A percentile compares a stretch with the other conserved stretches of the same genome.
These are phyloP conservation scores for Annona cherimola DNA, from an alignment of 164 flowering plant genomes.

Conservation along the genomic window DNA sequence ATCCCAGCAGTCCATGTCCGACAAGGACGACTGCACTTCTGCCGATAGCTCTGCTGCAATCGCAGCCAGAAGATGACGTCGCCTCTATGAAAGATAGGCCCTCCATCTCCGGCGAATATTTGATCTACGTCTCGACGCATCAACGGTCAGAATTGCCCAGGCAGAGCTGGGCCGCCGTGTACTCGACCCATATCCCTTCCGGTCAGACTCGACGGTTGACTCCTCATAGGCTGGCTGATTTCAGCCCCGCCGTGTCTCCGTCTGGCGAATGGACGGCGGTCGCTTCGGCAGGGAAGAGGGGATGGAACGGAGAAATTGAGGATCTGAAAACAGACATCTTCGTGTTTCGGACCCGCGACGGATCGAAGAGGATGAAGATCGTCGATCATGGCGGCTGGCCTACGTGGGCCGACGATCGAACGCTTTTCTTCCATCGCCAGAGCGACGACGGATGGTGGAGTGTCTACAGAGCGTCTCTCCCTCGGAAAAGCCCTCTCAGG, in stretches of 20 bases:
- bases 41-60: constrained; percentile 36
- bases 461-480: constrained; percentile 51
- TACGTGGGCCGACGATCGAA: constrained; percentile 67
- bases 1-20: neutral
- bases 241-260: constrained; percentile 85
- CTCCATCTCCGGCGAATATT: constrained; percentile 39
- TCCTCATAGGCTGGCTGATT: constrained; percentile 62
- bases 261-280: constrained; percentile 80
- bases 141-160: constrained; percentile 50
- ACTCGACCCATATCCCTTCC: constrained; percentile 49
- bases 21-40: constrained; percentile 29
- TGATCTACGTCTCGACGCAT: constrained; percentile 80
- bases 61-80: constrained; percentile 1
- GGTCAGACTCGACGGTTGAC: constrained; percentile 63
- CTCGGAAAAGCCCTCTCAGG: constrained; percentile 13
- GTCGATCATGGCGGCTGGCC: constrained; percentile 93
- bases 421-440: constrained; percentile 64
- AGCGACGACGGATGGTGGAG: constrained; percentile 80
- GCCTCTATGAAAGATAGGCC: constrained; percentile 71
- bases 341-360: constrained; percentile 59
- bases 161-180: constrained; percentile 84
- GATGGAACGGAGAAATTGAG: constrained; percentile 76
- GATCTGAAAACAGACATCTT: constrained; percentile 67
- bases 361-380: constrained; percentile 54
- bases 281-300: constrained; percentile 63